phyloP scores from a whole-genome alignment of 2,329 filamentous ascomycete species.

The Fusarium dlaminii region DNA sequence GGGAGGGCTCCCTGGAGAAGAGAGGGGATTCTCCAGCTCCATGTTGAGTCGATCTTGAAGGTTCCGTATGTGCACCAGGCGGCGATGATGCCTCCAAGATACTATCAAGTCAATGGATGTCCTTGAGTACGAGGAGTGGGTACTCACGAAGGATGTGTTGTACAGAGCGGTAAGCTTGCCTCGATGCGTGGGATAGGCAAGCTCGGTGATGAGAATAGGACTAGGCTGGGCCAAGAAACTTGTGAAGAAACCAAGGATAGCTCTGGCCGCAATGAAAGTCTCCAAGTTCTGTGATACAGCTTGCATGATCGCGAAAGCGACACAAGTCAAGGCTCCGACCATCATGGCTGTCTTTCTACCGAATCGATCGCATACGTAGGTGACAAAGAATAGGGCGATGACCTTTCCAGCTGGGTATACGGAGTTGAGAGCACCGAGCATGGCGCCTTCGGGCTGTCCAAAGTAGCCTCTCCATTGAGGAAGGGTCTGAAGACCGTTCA shows the following conservation, averaged over 20 bases:
- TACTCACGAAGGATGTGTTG: constrained; percentile 44
- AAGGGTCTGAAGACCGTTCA: constrained; percentile 57
- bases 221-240: constrained; percentile 45
- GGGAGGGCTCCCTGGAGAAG: constrained; percentile 39
- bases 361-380: constrained; percentile 50
- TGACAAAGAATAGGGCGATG: constrained; percentile 48
- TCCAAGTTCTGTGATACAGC: constrained; percentile 38
- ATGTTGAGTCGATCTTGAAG: constrained; percentile 33
- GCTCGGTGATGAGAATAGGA: constrained; percentile 47
- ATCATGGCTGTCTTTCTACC: constrained; percentile 53
- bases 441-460: constrained; percentile 47
- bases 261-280: constrained; percentile 45
- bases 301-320: constrained; percentile 48
- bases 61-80: constrained; percentile 45
- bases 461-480: constrained; percentile 55
- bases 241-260: constrained; percentile 47
- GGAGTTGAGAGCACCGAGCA: constrained; percentile 51
- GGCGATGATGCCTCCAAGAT: constrained; percentile 44
- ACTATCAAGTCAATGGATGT: constrained; percentile 17
- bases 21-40: constrained; percentile 44
- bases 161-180: constrained; percentile 48
- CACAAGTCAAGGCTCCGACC: constrained; percentile 45
- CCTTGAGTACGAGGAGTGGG: rapidly evolving
- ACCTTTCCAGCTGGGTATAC: constrained; percentile 53
- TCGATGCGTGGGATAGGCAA: constrained; percentile 48